These are phyloP conservation scores for Fragilaria crotonensis DNA, from an alignment of 108 stramenopile species.

Conservation along the genomic window DNA sequence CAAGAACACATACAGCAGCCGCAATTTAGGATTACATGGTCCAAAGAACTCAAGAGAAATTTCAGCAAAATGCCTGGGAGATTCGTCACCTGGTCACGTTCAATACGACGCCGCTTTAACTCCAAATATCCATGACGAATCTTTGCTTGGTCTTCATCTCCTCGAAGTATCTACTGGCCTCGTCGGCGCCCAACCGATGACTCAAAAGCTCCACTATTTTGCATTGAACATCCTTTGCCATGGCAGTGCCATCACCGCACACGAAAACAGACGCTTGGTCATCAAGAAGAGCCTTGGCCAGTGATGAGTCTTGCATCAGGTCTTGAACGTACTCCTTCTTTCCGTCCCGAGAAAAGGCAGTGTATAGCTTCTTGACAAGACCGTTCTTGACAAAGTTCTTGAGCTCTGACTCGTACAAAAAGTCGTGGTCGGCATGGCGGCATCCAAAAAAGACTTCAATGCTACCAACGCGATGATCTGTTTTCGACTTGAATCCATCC, in stretches of 20 bases:
- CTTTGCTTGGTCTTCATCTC: slow-evolving; percentile 53
- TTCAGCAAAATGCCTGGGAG: too few relatives aligned
- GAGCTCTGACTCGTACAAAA: slow-evolving; percentile 85
- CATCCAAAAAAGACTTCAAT: slow-evolving; percentile 97
- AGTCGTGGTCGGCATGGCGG: slow-evolving; percentile 83
- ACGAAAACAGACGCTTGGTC: slow-evolving; percentile 70
- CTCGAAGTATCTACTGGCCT: slow-evolving; percentile 34
- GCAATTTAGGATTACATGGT: too few relatives aligned
- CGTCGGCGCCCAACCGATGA: slow-evolving; percentile 8
- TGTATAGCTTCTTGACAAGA: slow-evolving; percentile 60
- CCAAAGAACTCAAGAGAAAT: too few relatives aligned
- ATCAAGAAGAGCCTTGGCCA: slow-evolving; percentile 48
- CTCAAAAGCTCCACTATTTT: slow-evolving; percentile 53
- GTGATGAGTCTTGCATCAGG: slow-evolving; percentile 33
- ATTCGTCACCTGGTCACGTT: too few relatives aligned
- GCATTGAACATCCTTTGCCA: slow-evolving; percentile 88
- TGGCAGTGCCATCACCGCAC: slow-evolving; percentile 89
- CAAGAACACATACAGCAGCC: too few relatives aligned
- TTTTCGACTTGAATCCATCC: slow-evolving; percentile 48
- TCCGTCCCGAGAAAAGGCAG: slow-evolving; percentile 87
- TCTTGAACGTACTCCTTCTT: slow-evolving; percentile 81
- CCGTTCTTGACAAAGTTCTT: slow-evolving; percentile 46
- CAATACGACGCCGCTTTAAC: not conserved
- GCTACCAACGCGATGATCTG: slow-evolving; percentile 19
- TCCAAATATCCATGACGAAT: slow-evolving; percentile 82